A percentile compares a stretch with the other conserved stretches of the same genome.
Conservation (phyloP, 2,329 filamentous ascomycete species). For the Saccharata proteae region DNA sequence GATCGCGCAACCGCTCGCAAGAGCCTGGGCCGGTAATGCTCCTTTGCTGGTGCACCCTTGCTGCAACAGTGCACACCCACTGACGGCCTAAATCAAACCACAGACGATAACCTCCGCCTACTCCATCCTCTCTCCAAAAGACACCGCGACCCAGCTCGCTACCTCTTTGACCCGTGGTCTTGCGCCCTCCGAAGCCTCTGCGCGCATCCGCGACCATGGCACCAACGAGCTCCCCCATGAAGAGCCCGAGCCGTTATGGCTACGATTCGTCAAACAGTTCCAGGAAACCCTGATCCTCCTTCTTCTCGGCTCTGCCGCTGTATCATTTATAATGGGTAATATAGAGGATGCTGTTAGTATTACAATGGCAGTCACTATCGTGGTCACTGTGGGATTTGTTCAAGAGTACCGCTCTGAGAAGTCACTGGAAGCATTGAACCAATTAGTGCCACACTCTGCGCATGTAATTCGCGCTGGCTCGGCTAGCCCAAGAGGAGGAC, state of each 20-base stretch:
- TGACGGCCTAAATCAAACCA: constrained; percentile 11
- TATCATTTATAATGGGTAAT: constrained; percentile 86
- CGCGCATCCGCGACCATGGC: constrained; percentile 68
- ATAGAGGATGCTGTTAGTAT: constrained; percentile 93
- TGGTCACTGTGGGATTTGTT: constrained; percentile 89
- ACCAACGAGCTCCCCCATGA: constrained; percentile 93
- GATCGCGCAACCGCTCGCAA: constrained; percentile 11
- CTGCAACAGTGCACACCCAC: constrained; percentile 17
- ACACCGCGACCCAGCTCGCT: constrained; percentile 63
- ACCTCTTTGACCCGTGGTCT: constrained; percentile 80
- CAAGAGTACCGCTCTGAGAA: constrained; percentile 98
- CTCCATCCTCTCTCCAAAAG: constrained; percentile 58
- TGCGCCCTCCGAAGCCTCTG: constrained; percentile 66
- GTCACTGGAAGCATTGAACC: constrained; percentile 86
- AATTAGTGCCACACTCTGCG: constrained; percentile 87
- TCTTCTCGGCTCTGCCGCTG: constrained; percentile 75
- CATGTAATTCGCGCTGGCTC: constrained; percentile 65
- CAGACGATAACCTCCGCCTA: constrained; percentile 38
- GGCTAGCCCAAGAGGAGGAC: neutral
- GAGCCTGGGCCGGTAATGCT: neutral
- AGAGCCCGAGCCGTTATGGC: constrained; percentile 83
- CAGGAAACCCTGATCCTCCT: constrained; percentile 89
- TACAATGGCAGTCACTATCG: constrained; percentile 89
- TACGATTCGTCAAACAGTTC: constrained; percentile 92
- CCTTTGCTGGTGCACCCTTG: neutral